A percentile compares a stretch with the other conserved stretches of the same genome.
phyloP scores from a whole-genome alignment of 768 basidiomycete species.

The Gyrodon lividus region DNA sequence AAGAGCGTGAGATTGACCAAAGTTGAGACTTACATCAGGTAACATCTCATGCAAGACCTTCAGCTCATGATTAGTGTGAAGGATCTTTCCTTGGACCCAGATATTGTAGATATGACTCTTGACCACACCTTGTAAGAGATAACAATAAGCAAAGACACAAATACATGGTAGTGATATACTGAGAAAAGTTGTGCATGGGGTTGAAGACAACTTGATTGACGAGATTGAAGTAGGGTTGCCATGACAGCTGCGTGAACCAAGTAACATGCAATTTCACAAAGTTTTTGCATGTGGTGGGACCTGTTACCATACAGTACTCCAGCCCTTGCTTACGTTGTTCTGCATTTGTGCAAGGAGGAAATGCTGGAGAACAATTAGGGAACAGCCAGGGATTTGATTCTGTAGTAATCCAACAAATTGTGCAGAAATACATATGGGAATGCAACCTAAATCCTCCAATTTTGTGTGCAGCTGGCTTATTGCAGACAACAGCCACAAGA shows the following conservation, averaged over 20 bases:
- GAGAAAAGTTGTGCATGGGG: conserved; percentile 34
- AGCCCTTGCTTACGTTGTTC: conserved; percentile 13
- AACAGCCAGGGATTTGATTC: neutral
- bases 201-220: conserved; percentile 29
- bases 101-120: conserved; percentile 30
- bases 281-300: conserved; percentile 5
- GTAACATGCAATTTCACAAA: conserved; percentile 16
- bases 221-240: conserved; percentile 31
- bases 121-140: conserved; percentile 13
- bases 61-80: conserved; percentile 5
- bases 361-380: neutral
- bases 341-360: conserved; percentile 10
- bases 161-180: conserved; percentile 3
- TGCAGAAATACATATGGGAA: conserved; percentile 35
- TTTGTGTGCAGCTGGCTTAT: conserved; percentile 40
- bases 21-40: neutral
- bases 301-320: conserved; percentile 6
- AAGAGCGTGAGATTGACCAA: neutral
- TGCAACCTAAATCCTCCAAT: conserved; percentile 31
- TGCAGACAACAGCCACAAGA: conserved; percentile 36
- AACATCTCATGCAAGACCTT: neutral
- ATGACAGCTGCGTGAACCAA: conserved; percentile 26
- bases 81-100: conserved; percentile 26
- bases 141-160: neutral
- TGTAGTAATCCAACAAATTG: conserved; percentile 33